phyloP scores from a whole-genome alignment of 2,329 filamentous ascomycete genomes.

The Diaporthe ilicicola region DNA sequence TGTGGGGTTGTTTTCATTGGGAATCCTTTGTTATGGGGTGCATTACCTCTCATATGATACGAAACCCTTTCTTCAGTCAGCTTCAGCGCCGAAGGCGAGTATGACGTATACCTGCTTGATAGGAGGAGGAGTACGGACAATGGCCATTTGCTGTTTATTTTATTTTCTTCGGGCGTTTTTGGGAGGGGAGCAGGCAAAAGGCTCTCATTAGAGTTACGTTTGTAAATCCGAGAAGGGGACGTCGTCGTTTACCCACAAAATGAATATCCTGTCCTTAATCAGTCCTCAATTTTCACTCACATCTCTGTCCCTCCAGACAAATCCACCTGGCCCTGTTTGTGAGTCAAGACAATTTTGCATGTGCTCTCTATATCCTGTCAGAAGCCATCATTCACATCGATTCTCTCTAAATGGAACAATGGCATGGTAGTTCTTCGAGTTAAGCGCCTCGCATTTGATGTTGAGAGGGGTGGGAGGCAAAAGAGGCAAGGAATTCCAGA shows the following conservation, averaged over 20 bases:
- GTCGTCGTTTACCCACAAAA: slow-evolving; percentile 16
- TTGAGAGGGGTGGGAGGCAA: neutral
- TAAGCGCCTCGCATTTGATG: neutral
- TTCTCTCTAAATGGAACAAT: neutral
- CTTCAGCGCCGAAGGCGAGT: slow-evolving; percentile 19
- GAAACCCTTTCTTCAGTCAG: slow-evolving; percentile 16
- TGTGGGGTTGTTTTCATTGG: slow-evolving; percentile 2
- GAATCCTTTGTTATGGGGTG: slow-evolving; percentile 14
- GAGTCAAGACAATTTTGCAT: neutral
- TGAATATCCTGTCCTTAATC: slow-evolving; percentile 23
- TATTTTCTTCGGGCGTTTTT: slow-evolving; percentile 13
- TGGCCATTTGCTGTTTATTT: neutral
- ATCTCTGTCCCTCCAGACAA: neutral
- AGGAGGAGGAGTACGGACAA: slow-evolving; percentile 20
- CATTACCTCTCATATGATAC: slow-evolving; percentile 22
- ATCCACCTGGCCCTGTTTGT: too few species aligned
- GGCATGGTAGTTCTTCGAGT: too few species aligned
- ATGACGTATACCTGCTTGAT: slow-evolving; percentile 18
- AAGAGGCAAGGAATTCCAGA: neutral
- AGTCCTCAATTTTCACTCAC: neutral
- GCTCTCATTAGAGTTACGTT: slow-evolving; percentile 24
- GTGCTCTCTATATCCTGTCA: too few species aligned
- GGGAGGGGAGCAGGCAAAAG: slow-evolving; percentile 20
- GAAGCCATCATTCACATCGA: neutral
- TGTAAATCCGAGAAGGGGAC: slow-evolving; percentile 17